Evolutionary conservation across 1,139 yeast genomes (phyloP), one percentile per base, ranked within the genome.

Genomic region (Candida glucosophila): DNA sequence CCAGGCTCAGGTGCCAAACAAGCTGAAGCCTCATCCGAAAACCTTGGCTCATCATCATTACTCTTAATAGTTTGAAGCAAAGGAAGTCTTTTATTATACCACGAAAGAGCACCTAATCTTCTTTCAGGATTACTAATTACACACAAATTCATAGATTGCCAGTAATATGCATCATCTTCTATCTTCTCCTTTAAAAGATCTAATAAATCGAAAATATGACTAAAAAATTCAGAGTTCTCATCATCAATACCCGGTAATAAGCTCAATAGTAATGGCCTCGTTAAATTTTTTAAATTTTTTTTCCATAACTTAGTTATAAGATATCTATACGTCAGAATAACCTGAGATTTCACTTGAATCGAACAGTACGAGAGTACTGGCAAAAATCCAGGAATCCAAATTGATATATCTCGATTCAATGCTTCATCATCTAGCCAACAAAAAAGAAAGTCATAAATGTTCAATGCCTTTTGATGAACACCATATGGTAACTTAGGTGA

Each of bases 241-340:
- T 90, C 97, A 39, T 90, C 98, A 25, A 92, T 66, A 0, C 95
- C 95, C 0, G 95, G 86, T 8, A 90, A 52, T 20, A 88, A 59
- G 36, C 92, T 72, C 25, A 86, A 60, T 5, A 90, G 52, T 12
- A 90, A 47, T 1, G 96, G 88, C 33, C 73, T 76, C 14, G 80
- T 56, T 12, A 82, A 52, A 12, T 65, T 54, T 27, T 73, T 61
- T 29, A 85, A 52, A 3, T 68, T 58, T 0, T 42, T 33, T 0
- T 69, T 47, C 0, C 75, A 68, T 6, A 82, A 47, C 12, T 68
- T 63, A 5, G 40, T 27, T 14, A 81, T 55, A 6, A 88, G 45
- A 37, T 69, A 67, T 19, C 67, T 69, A 37, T 77, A 73, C 2
- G 88, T 52, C 14, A 67, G 68, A 16, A 88, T 62, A 27, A 86